Evolutionary conservation across 345 rosid species (phyloP).

Genomic region (Dimocarpus longan): DNA sequence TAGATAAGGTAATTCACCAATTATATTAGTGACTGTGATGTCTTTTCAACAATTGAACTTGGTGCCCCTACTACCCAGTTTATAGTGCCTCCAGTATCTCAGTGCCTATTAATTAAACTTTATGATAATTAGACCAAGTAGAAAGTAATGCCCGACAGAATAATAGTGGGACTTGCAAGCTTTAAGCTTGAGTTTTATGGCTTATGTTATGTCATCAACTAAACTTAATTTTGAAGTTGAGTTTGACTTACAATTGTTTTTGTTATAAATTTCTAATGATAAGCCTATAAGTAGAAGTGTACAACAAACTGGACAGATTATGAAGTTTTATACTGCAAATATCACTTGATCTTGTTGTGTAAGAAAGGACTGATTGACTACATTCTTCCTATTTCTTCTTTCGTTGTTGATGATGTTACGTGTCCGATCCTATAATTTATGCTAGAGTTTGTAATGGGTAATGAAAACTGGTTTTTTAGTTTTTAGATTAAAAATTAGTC

Average conservation of each 20-base stretch:
- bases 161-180: background rate
- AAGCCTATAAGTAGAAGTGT: background rate
- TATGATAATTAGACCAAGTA: background rate
- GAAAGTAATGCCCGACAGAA: too few relatives aligned
- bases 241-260: background rate
- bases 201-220: background rate
- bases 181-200: background rate
- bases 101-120: background rate
- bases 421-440: background rate
- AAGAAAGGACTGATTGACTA: background rate
- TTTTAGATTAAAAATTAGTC: background rate
- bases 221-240: constrained; percentile 1
- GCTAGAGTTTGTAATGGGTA: background rate
- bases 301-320: background rate
- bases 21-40: background rate
- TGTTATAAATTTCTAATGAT: background rate
- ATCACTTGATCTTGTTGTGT: background rate
- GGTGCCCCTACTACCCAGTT: background rate
- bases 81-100: background rate
- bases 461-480: background rate
- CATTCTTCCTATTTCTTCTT: background rate
- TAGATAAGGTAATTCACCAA: constrained; percentile 69
- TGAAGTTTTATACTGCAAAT: background rate
- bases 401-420: background rate
- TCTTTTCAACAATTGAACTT: background rate